phyloP scores from a whole-genome alignment of 768 basidiomycete genomes.

The Saitozyma podzolica region DNA sequence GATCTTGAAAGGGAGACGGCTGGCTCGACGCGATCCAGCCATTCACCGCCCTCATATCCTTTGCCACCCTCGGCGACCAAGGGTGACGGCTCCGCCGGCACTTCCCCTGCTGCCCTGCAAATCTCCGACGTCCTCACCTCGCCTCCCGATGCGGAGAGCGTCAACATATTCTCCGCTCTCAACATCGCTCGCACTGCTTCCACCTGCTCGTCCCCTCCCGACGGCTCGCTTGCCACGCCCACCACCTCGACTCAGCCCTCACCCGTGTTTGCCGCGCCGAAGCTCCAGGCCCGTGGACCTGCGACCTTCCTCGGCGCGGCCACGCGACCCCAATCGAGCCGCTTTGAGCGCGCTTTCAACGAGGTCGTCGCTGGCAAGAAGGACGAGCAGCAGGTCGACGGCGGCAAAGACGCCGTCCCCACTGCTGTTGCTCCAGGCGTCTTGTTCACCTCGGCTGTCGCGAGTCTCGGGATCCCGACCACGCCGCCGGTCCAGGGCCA shows the following conservation, averaged over 20 bases:
- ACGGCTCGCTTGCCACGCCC: slow-evolving; percentile 36
- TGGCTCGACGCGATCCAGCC: slow-evolving; percentile 21
- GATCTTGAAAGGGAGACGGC: slow-evolving; percentile 9
- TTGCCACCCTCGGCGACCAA: slow-evolving; percentile 22
- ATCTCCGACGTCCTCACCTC: slow-evolving; percentile 43
- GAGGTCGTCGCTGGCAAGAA: slow-evolving; percentile 35
- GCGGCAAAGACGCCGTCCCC: slow-evolving; percentile 9
- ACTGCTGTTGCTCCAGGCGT: slow-evolving; percentile 46
- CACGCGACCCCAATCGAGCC: slow-evolving; percentile 20
- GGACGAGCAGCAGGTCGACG: slow-evolving; percentile 2
- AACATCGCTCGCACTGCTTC: slow-evolving; percentile 6
- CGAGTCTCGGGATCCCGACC: slow-evolving; percentile 38
- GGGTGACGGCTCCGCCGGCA: background rate
- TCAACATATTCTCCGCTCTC: background rate
- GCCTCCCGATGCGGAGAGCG: slow-evolving; percentile 24
- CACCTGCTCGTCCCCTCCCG: slow-evolving; percentile 37
- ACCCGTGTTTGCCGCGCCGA: slow-evolving; percentile 38
- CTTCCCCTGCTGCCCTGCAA: slow-evolving; percentile 22
- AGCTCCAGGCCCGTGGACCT: slow-evolving; percentile 24
- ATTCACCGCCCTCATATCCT: slow-evolving; percentile 20
- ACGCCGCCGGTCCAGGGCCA: slow-evolving; percentile 24
- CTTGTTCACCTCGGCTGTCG: slow-evolving; percentile 35
- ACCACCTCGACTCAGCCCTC: slow-evolving; percentile 39
- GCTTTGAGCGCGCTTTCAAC: slow-evolving; percentile 45
- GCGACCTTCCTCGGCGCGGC: slow-evolving; percentile 26